These are phyloP conservation scores for Keqinozyma sinolaborantium DNA, from an alignment of 1,139 yeast species.

Conservation along the genomic window DNA sequence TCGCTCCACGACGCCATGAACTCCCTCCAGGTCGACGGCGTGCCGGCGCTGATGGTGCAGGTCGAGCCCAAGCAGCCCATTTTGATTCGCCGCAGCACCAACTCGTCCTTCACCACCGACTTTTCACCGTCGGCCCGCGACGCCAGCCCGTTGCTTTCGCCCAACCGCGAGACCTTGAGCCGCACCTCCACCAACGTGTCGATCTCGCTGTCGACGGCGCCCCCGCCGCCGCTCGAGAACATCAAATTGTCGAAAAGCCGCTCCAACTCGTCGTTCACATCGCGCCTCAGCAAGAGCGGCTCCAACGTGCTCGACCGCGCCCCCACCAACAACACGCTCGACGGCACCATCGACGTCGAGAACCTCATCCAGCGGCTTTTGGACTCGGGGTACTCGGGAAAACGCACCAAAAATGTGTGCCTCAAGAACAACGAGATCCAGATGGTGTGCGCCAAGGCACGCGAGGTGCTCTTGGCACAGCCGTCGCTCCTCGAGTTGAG, in stretches of 20 bases:
- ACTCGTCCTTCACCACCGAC: slow-evolving; percentile 14
- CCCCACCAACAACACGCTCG: slow-evolving; percentile 8
- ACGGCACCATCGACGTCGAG: slow-evolving; percentile 66
- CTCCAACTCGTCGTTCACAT: slow-evolving; percentile 14
- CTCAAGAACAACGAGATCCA: slow-evolving; percentile 85
- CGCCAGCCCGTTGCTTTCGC: slow-evolving; percentile 6
- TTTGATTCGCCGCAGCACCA: slow-evolving; percentile 42
- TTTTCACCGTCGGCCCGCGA: slow-evolving; percentile 6
- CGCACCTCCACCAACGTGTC: slow-evolving; percentile 39
- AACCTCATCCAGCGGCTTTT: slow-evolving; percentile 83
- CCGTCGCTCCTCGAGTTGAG: slow-evolving; percentile 85
- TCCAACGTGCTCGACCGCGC: slow-evolving; percentile 10
- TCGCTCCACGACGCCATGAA: slow-evolving; percentile 4
- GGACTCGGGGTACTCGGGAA: slow-evolving; percentile 95
- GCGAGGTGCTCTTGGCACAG: slow-evolving; percentile 84
- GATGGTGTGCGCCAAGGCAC: slow-evolving; percentile 76
- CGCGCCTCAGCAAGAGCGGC: slow-evolving; percentile 9
- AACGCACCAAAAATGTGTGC: slow-evolving; percentile 85
- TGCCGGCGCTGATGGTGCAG: slow-evolving; percentile 70
- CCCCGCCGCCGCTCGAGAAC: slow-evolving; percentile 22
- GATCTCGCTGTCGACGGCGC: slow-evolving; percentile 16
- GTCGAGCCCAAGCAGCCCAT: slow-evolving; percentile 70
- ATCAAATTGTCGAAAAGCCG: slow-evolving; percentile 9
- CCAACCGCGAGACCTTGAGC: slow-evolving; percentile 10
- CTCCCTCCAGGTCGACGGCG: slow-evolving; percentile 13